Percentiles rank a stretch among this genome's conserved stretches.
Evolutionary conservation across 2,329 filamentous ascomycete species (phyloP).

Genomic region (Ceratocystis destructans): DNA sequence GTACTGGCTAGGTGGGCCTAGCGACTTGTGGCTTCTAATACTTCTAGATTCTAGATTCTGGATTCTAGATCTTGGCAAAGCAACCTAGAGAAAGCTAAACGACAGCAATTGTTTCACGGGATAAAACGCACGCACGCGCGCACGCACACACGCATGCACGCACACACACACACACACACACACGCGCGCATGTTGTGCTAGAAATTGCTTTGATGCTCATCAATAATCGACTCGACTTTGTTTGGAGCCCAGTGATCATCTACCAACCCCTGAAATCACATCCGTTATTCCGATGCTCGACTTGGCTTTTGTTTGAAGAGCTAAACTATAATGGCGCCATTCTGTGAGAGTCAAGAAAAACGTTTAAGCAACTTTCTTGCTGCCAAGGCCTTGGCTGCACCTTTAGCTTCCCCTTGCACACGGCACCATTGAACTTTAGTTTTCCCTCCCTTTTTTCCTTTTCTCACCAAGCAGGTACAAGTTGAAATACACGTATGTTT

Average conservation of each 20-base stretch:
- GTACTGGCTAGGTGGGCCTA: neutral
- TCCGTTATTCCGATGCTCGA: neutral
- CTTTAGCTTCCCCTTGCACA: neutral
- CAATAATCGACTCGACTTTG: too few species aligned
- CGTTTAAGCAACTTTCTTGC: neutral
- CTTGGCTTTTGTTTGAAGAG: neutral
- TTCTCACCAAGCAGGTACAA: neutral
- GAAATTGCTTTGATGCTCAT: too few species aligned
- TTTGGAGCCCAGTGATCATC: too few species aligned
- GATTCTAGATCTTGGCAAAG: neutral
- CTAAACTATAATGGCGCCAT: neutral
- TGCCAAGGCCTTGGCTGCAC: neutral
- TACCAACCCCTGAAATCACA: neutral
- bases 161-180: neutral
- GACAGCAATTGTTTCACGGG: neutral
- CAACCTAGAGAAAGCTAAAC: neutral
- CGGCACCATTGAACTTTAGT: neutral
- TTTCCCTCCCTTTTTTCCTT: neutral
- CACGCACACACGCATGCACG: neutral
- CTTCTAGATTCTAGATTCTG: neutral
- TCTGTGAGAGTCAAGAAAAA: neutral
- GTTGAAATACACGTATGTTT: neutral
- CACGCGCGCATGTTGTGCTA: neutral
- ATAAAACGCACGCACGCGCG: neutral
- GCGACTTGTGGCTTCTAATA: neutral